Evolutionary conservation across 768 basidiomycete species (phyloP), one percentile per base, ranked within the genome.

Genomic region (Trametes villosa): DNA sequence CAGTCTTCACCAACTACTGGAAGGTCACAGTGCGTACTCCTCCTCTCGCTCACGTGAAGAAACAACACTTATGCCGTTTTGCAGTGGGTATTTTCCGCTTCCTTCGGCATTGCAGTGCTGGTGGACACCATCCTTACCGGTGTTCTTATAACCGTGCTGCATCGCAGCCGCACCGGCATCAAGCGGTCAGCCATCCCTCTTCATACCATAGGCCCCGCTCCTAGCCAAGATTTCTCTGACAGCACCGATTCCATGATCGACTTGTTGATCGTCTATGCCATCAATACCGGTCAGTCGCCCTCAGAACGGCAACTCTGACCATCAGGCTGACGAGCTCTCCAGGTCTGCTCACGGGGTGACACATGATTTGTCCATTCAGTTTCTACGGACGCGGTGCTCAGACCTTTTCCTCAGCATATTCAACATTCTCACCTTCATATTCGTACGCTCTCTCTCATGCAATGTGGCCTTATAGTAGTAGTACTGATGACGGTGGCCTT

Each of bases 181-280:
- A 52, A 38, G n/a, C 20, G 36, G 50, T 52, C n/a, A n/a, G n/a
- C n/a, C n/a, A n/a, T n/a, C n/a, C n/a, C n/a, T n/a, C n/a, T n/a
- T n/a, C n/a, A n/a, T n/a, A n/a, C n/a, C n/a, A n/a, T n/a, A n/a
- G n/a, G n/a, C n/a, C n/a, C n/a, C n/a, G n/a, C n/a, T n/a, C n/a
- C n/a, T n/a, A n/a, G n/a, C n/a, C n/a, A n/a, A n/a, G 36, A 12
- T 17, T 8, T 13, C 26, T 11, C 46, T 18, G 4, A 17, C 34
- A 52, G 50, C 2, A 52, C 50, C 2, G 50, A 52, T 36, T 52
- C 50, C 27, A 20, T 52, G 22, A 52, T 52, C 26, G 50, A 40
- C 11, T 36, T 52, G 5, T 22, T 52, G 24, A 52, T 52, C 26
- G 24, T 52, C 36, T 52, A 52, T 27, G 34, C 50, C 13, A 29